Evolutionary conservation across 768 basidiomycete genomes (phyloP).

Genomic region (Hemileccinum rubropunctum): DNA sequence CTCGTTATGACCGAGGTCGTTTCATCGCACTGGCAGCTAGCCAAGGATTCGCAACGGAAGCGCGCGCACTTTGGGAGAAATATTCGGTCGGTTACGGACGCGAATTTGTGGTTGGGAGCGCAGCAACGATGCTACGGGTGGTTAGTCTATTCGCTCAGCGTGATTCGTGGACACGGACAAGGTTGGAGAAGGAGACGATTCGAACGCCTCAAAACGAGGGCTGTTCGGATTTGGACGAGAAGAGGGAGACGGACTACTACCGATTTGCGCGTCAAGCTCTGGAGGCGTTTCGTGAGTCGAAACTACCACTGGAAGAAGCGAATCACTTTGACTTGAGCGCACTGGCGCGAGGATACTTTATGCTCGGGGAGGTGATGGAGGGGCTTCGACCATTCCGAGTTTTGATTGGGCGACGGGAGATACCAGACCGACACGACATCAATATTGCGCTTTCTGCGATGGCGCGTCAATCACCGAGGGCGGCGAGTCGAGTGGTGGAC

Average conservation of each 20-base stretch:
- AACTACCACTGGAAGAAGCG: constrained; percentile 47
- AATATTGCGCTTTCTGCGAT: constrained; percentile 60
- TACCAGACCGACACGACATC: constrained; percentile 62
- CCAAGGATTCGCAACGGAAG: constrained; percentile 45
- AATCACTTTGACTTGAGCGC: constrained; percentile 54
- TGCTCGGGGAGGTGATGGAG: constrained; percentile 45
- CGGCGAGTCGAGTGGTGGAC: constrained; percentile 46
- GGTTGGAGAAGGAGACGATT: constrained; percentile 5
- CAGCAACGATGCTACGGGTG: constrained; percentile 40
- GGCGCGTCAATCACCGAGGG: constrained; percentile 45
- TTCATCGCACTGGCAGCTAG: constrained; percentile 49
- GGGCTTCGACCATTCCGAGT: constrained; percentile 48
- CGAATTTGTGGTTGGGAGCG: constrained; percentile 41
- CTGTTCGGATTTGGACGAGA: constrained; percentile 1
- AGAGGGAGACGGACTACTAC: constrained; percentile 11
- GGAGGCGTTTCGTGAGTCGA: constrained; percentile 38
- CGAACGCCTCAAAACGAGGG: neutral
- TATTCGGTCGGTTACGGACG: constrained; percentile 44
- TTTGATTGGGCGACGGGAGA: constrained; percentile 46
- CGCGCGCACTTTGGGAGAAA: constrained; percentile 57
- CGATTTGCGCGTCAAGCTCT: constrained; percentile 48
- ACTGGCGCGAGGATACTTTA: constrained; percentile 60
- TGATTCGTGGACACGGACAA: constrained; percentile 16
- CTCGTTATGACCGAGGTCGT: constrained; percentile 41
- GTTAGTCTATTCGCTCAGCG: constrained; percentile 41